Conservation (phyloP, 495 filamentous ascomycete species). For the Hypoxylon lienhwacheense region DNA sequence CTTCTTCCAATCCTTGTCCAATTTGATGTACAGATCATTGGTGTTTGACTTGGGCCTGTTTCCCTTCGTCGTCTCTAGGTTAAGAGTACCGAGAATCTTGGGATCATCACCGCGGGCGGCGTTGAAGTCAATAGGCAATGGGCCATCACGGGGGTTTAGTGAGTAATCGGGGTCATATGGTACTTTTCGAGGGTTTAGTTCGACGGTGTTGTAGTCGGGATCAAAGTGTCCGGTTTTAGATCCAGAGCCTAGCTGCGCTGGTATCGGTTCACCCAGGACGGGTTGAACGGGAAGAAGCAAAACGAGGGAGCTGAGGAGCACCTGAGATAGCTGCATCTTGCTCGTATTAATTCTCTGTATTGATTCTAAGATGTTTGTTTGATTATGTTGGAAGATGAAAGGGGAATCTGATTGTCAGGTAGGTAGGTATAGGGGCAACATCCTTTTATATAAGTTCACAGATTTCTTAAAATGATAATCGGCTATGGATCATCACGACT, state of each 20-base stretch:
- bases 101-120: slow-evolving; percentile 23
- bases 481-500: too few species aligned
- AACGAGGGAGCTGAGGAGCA: slow-evolving; percentile 5
- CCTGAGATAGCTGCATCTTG: slow-evolving; percentile 8
- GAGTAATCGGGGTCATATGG: too few species aligned
- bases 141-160: background rate
- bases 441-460: too few species aligned
- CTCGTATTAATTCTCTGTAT: background rate
- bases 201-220: too few species aligned
- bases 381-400: background rate
- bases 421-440: too few species aligned
- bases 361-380: background rate
- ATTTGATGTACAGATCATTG: slow-evolving; percentile 19
- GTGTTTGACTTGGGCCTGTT: slow-evolving; percentile 16
- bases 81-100: slow-evolving; percentile 22
- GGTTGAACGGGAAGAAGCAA: background rate
- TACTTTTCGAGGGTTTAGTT: too few species aligned
- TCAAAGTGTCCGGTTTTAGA: too few species aligned
- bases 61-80: slow-evolving; percentile 18
- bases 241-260: too few species aligned
- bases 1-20: slow-evolving; percentile 16
- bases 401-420: background rate
- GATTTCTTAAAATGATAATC: too few species aligned
- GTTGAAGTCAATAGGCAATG: slow-evolving; percentile 23
- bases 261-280: slow-evolving; percentile 15